Evolutionary conservation across 2,329 filamentous ascomycete species (phyloP).

Genomic region (Ophiostoma triangulosporum): DNA sequence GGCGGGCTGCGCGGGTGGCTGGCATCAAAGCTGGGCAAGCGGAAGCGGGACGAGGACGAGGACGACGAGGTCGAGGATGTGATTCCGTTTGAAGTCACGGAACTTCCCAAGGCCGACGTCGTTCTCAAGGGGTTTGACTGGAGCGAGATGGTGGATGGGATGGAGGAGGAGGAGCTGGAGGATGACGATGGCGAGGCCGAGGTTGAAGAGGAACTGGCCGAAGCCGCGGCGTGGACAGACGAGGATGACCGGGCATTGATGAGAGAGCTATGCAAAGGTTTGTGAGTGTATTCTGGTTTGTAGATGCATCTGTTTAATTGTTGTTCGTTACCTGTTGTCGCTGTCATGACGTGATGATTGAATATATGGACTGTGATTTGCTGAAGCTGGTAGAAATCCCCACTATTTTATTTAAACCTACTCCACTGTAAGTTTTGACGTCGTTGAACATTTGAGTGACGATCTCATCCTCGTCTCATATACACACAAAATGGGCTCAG

Average conservation of each 20-base stretch:
- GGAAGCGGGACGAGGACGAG: background rate
- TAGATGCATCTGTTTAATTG: no score
- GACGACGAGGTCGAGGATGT: background rate
- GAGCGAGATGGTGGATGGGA: background rate
- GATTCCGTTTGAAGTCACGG: background rate
- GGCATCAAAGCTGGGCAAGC: background rate
- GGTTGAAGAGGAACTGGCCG: background rate
- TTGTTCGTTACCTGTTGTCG: no score
- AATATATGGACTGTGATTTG: no score
- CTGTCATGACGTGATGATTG: no score
- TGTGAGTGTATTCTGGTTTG: background rate
- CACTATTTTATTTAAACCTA: no score
- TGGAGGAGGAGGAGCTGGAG: background rate
- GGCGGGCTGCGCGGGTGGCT: background rate
- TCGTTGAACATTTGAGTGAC: background rate
- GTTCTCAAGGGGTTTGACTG: slow-evolving; percentile 5
- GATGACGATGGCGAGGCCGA: background rate
- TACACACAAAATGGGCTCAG: slow-evolving; percentile 27
- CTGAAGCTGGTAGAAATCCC: no score
- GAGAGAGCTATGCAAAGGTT: background rate
- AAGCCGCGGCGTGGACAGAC: background rate
- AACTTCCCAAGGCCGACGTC: slow-evolving; percentile 4
- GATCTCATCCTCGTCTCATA: background rate
- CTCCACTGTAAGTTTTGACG: no score
- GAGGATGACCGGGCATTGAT: background rate